Conservation (phyloP, 208 protist species). For the Trypanosoma melophagium region DNA sequence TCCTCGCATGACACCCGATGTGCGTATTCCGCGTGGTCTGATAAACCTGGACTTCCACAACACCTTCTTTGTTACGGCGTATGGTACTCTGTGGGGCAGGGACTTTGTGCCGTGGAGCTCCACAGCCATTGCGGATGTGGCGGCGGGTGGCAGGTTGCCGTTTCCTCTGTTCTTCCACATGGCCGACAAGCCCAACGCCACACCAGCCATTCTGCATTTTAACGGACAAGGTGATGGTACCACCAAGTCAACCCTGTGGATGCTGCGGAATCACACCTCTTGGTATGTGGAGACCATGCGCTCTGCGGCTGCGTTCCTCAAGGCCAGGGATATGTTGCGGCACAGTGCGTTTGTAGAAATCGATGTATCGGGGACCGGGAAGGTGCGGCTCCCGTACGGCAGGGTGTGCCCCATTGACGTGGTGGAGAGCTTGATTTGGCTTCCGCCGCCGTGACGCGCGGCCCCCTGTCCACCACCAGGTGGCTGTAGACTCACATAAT, state of each 20-base stretch:
- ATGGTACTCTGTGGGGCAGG: not conserved
- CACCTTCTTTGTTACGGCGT: conserved; percentile 11
- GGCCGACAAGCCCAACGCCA: not conserved
- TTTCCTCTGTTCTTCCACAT: conserved; percentile 9
- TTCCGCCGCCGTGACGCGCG: no score
- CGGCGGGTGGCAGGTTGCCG: not conserved
- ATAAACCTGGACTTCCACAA: conserved; percentile 21
- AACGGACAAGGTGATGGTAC: not conserved
- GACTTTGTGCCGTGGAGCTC: conserved; percentile 5
- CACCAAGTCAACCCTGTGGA: not conserved
- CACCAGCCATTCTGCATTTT: conserved; percentile 12
- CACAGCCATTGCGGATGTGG: not conserved
- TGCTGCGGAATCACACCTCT: not conserved
- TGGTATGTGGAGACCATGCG: conserved; percentile 7
- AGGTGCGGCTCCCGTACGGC: no score
- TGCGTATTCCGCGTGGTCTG: conserved; percentile 4
- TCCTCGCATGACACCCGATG: not conserved
- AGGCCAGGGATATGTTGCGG: not conserved
- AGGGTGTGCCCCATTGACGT: no score
- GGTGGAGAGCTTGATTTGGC: no score
- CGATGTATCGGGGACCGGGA: no score
- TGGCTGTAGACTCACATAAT: no score
- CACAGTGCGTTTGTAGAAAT: no score
- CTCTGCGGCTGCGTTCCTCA: not conserved
- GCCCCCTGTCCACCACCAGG: no score